phyloP scores from a whole-genome alignment of 805 yeast species.

The Millerago galiae region DNA sequence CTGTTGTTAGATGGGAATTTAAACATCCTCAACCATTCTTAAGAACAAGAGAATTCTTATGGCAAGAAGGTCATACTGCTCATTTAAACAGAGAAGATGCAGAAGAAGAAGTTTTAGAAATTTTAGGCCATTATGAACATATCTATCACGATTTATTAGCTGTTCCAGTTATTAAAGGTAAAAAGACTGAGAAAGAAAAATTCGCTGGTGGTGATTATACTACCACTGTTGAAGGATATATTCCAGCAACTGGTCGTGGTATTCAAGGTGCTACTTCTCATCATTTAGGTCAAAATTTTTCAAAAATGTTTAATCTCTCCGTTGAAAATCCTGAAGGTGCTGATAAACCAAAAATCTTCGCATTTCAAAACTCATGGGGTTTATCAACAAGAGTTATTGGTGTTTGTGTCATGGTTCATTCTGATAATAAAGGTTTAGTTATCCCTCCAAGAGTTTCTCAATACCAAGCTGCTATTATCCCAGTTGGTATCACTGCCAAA shows the following conservation, averaged over 20 bases:
- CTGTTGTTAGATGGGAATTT: conserved; percentile 99
- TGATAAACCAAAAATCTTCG: conserved; percentile 79
- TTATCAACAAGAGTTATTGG: conserved; percentile 97
- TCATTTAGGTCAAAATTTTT: conserved; percentile 95
- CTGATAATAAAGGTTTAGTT: conserved; percentile 97
- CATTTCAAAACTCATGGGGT: conserved; percentile 99
- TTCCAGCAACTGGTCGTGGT: conserved; percentile 98
- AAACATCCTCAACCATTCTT: conserved; percentile 99
- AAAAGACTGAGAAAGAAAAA: conserved; percentile 94
- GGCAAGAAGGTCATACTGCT: conserved; percentile 99
- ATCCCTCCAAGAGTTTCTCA: conserved; percentile 97
- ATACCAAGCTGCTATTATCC: conserved; percentile 85
- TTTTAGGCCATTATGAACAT: conserved; percentile 78
- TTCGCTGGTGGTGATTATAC: conserved; percentile 98
- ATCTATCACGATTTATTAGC: conserved; percentile 90
- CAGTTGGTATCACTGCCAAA: conserved; percentile 91
- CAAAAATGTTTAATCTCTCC: conserved; percentile 93
- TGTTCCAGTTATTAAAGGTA: conserved; percentile 94
- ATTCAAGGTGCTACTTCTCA: conserved; percentile 99
- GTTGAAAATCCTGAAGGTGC: conserved; percentile 94
- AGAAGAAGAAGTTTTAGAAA: conserved; percentile 72
- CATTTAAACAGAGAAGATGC: conserved; percentile 83
- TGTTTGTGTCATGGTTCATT: conserved; percentile 98
- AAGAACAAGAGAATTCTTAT: conserved; percentile 96
- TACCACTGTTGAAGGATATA: conserved; percentile 93